Conservation (phyloP, 2,329 filamentous ascomycete species). For the Fusarium sp. region DNA sequence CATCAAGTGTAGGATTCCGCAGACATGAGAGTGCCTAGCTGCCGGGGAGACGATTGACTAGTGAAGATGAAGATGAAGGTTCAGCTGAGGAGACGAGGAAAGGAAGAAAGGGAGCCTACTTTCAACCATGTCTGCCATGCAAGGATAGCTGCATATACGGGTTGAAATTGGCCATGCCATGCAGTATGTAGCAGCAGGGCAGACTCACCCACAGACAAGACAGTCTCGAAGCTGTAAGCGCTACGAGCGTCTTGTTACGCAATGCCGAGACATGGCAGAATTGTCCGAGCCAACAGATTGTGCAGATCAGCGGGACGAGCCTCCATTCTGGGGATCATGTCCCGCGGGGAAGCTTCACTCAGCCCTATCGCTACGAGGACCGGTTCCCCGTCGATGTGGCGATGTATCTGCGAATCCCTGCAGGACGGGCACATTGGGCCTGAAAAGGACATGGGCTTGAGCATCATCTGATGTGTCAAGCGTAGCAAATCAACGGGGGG, state of each 20-base stretch:
- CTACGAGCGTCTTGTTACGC: neutral
- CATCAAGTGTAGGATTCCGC: neutral
- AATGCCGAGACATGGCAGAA: neutral
- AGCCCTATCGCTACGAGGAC: conserved; percentile 3
- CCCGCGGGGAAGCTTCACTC: conserved; percentile 12
- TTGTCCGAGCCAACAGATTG: neutral
- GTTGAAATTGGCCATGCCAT: conserved; percentile 5
- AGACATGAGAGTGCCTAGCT: neutral
- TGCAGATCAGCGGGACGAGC: neutral
- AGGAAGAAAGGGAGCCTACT: neutral
- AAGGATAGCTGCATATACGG: neutral
- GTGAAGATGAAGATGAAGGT: neutral
- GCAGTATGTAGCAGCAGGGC: conserved; percentile 5
- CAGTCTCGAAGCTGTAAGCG: neutral
- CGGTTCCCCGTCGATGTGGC: neutral
- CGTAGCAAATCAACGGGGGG: neutral
- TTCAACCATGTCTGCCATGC: neutral
- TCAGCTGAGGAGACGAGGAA: neutral
- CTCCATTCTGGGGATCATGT: neutral
- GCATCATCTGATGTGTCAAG: neutral
- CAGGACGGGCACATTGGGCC: neutral
- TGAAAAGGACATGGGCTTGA: neutral
- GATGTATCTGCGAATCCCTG: neutral
- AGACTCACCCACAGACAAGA: neutral
- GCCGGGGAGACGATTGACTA: neutral